A percentile compares a stretch with the other conserved stretches of the same genome.
These are phyloP conservation scores for Aplosporella prunicola DNA, from an alignment of 2,329 filamentous ascomycete species.

Conservation along the genomic window DNA sequence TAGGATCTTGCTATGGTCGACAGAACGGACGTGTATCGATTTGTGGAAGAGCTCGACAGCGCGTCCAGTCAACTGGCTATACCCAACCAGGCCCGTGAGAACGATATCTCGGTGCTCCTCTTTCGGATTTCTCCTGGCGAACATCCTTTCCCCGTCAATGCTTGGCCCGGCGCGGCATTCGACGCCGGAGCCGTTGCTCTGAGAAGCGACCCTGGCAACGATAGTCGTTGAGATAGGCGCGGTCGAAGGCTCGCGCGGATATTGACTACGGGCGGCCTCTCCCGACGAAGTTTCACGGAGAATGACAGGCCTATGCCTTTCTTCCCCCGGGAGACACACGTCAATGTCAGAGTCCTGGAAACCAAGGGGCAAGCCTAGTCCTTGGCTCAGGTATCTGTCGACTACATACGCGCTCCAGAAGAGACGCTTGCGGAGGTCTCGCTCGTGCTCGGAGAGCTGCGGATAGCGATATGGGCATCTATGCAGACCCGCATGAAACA, in stretches of 20 bases:
- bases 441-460: constrained; percentile 40
- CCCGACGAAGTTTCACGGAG: too few relatives aligned
- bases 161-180: too few relatives aligned
- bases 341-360: constrained; percentile 50
- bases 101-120: constrained; percentile 6
- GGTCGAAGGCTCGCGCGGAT: too few relatives aligned
- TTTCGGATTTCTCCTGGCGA: not conserved
- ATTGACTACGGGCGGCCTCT: too few relatives aligned
- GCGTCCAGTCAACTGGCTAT: constrained; percentile 8
- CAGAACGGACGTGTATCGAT: constrained; percentile 10
- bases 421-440: constrained; percentile 41
- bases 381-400: constrained; percentile 48
- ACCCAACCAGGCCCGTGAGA: constrained; percentile 7
- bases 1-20: constrained; percentile 9
- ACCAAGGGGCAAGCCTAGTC: constrained; percentile 45
- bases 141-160: too few relatives aligned
- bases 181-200: too few relatives aligned
- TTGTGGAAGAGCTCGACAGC: constrained; percentile 11
- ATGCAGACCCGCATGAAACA: constrained; percentile 50
- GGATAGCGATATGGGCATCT: constrained; percentile 46
- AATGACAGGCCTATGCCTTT: constrained; percentile 33
- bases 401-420: constrained; percentile 51
- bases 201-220: too few relatives aligned
- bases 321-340: constrained; percentile 45
- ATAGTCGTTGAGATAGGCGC: too few relatives aligned